A percentile compares a stretch with the other conserved stretches of the same genome.
Conservation (phyloP, 805 yeast species). For the Kuraishia hungarica region DNA sequence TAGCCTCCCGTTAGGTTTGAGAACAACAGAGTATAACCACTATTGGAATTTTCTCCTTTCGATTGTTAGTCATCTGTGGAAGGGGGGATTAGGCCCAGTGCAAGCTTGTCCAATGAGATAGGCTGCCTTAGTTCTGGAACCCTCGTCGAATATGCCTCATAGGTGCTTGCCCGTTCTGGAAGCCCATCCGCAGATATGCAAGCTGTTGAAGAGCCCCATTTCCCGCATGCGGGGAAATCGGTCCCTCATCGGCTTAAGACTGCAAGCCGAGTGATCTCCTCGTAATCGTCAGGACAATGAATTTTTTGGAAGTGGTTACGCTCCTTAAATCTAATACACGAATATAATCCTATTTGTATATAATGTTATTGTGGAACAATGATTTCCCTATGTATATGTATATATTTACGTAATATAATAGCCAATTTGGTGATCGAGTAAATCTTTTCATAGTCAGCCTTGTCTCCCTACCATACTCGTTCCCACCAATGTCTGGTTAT, state of each 20-base stretch:
- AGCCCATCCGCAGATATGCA: neutral
- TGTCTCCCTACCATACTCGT: slow-evolving; percentile 6
- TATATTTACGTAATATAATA: too few relatives aligned
- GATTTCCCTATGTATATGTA: too few relatives aligned
- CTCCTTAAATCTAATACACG: too few relatives aligned
- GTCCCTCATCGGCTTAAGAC: neutral
- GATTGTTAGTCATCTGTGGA: neutral
- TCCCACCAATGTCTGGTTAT: slow-evolving; percentile 17
- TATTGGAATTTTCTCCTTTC: neutral
- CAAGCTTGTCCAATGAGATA: neutral
- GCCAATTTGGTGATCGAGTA: too few relatives aligned
- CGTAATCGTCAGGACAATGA: too few relatives aligned
- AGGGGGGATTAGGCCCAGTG: neutral
- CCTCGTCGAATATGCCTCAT: neutral
- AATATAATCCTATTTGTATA: too few relatives aligned
- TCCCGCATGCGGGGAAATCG: neutral
- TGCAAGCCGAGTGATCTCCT: too few relatives aligned
- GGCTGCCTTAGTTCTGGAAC: neutral
- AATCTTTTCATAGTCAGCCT: too few relatives aligned
- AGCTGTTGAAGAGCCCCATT: neutral
- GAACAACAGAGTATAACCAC: neutral
- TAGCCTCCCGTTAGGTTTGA: neutral
- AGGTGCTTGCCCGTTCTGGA: neutral
- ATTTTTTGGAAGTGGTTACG: too few relatives aligned
- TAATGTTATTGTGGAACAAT: too few relatives aligned